These are phyloP conservation scores for Auricularia cornea DNA, from an alignment of 768 basidiomycete genomes.

Conservation along the genomic window DNA sequence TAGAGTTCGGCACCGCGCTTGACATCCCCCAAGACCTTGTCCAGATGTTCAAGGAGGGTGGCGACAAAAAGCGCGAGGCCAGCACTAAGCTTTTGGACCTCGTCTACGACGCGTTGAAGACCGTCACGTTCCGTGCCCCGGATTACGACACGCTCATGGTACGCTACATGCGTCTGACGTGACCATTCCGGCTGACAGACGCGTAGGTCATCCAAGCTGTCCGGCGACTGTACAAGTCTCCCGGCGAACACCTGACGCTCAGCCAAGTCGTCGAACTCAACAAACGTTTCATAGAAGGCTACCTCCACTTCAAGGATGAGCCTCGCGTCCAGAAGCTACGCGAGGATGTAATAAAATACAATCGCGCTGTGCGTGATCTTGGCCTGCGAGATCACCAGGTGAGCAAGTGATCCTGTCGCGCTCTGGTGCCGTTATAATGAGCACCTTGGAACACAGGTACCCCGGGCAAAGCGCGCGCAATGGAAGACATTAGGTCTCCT, in stretches of 20 bases:
- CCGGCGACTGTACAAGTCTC: slow-evolving; percentile 86
- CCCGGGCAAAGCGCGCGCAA: slow-evolving; percentile 72
- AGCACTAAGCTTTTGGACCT: slow-evolving; percentile 82
- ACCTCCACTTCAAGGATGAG: slow-evolving; percentile 86
- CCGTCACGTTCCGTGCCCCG: slow-evolving; percentile 90
- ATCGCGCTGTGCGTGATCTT: slow-evolving; percentile 77
- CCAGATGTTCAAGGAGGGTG: slow-evolving; percentile 86
- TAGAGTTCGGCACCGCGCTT: slow-evolving; percentile 89
- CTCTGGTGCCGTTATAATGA: background rate
- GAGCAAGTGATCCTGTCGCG: slow-evolving; percentile 9
- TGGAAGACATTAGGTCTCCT: slow-evolving; percentile 85
- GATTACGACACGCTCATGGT: slow-evolving; percentile 99
- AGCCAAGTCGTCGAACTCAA: slow-evolving; percentile 95
- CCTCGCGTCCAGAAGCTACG: slow-evolving; percentile 78
- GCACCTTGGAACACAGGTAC: slow-evolving; percentile 60
- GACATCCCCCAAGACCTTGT: slow-evolving; percentile 88
- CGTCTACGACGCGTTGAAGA: slow-evolving; percentile 88
- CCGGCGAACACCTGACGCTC: slow-evolving; percentile 86
- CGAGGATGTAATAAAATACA: slow-evolving; percentile 78
- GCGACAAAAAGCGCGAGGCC: slow-evolving; percentile 80
- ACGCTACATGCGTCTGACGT: slow-evolving; percentile 13
- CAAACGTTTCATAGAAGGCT: slow-evolving; percentile 86
- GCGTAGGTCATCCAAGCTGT: slow-evolving; percentile 88
- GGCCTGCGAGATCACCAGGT: slow-evolving; percentile 94
- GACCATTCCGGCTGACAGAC: background rate